These are phyloP conservation scores for Erodium texanum DNA, from an alignment of 441 rosid species.

Conservation along the genomic window DNA sequence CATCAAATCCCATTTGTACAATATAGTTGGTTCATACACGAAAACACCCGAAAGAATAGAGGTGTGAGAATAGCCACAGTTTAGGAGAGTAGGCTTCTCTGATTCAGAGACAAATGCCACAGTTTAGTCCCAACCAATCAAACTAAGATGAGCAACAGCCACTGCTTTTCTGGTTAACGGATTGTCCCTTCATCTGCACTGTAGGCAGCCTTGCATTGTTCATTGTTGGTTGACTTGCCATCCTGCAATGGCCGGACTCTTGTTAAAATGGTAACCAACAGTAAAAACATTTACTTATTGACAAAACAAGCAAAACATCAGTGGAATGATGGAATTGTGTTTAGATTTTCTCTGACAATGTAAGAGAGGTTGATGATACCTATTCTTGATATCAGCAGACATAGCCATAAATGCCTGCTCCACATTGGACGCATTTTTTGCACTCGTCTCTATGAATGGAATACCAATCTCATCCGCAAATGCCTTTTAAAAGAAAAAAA, in stretches of 20 bases:
- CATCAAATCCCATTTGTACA: neutral
- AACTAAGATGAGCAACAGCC: neutral
- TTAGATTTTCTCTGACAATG: too few relatives aligned
- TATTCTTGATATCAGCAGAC: conserved; percentile 61
- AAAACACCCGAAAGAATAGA: neutral
- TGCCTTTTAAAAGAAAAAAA: conserved; percentile 39
- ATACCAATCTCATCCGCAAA: conserved; percentile 80
- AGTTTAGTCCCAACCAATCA: too few relatives aligned
- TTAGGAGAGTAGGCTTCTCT: neutral
- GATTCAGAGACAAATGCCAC: neutral
- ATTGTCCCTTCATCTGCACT: neutral
- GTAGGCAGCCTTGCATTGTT: neutral
- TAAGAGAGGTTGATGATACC: too few relatives aligned
- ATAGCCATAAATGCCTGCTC: conserved; percentile 87
- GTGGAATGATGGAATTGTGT: too few relatives aligned
- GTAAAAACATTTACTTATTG: too few relatives aligned
- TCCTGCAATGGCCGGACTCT: neutral
- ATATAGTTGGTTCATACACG: neutral
- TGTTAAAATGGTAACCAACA: neutral
- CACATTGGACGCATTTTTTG: conserved; percentile 49
- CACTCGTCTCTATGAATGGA: conserved; percentile 26
- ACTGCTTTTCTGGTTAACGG: neutral
- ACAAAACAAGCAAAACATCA: too few relatives aligned
- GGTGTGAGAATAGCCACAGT: neutral
- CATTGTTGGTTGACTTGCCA: neutral